These are phyloP conservation scores for Aspergillus bridgeri DNA, from an alignment of 495 filamentous ascomycete genomes.

Conservation along the genomic window DNA sequence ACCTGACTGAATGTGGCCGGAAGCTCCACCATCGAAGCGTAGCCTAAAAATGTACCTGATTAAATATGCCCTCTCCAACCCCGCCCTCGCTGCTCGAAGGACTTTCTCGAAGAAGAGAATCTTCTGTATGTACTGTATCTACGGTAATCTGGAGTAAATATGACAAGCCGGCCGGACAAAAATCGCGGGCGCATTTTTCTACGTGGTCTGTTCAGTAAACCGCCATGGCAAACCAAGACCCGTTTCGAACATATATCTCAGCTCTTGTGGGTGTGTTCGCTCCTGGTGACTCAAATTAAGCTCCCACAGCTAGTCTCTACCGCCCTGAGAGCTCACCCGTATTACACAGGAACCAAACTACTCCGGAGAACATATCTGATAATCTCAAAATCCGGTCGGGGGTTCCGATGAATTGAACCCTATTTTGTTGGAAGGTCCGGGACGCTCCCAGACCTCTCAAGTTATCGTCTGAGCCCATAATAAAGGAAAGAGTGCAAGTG, in stretches of 20 bases:
- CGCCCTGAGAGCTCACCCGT: background rate
- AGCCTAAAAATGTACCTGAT: background rate
- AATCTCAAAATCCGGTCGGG: background rate
- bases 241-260: background rate
- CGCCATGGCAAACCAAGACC: background rate
- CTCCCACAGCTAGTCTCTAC: background rate
- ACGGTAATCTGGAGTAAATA: background rate
- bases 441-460: no score
- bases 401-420: no score
- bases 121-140: no score
- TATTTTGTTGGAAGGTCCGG: no score
- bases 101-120: background rate
- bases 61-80: background rate
- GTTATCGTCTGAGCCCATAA: no score
- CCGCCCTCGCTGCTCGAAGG: background rate
- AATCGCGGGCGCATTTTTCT: background rate
- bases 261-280: background rate
- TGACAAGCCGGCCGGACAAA: background rate
- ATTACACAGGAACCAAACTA: background rate
- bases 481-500: no score
- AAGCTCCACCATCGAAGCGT: background rate
- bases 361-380: background rate
- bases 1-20: background rate
- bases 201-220: background rate
- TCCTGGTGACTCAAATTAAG: background rate